These are phyloP conservation scores for Volvariella surrecta DNA, from an alignment of 1,284 basidiomycete genomes.

Conservation along the genomic window DNA sequence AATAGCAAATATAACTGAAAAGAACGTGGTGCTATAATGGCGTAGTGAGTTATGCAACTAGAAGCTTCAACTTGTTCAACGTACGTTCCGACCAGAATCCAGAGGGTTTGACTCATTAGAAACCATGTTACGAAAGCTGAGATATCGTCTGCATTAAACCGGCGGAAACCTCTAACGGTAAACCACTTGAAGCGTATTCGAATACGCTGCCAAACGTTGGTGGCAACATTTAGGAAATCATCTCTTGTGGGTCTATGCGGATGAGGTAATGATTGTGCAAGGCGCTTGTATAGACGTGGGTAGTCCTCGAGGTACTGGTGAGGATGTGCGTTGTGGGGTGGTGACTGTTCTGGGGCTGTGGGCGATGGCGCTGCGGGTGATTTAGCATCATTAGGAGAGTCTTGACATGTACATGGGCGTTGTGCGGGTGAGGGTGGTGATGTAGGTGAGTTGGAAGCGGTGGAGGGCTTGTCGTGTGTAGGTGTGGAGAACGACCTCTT, in stretches of 20 bases:
- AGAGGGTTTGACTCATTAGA: slow-evolving; percentile 87
- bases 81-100: slow-evolving; percentile 92
- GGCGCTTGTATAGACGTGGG: slow-evolving; percentile 68
- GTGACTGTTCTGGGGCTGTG: not conserved
- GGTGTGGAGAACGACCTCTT: not conserved
- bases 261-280: slow-evolving; percentile 69
- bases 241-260: slow-evolving; percentile 80
- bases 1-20: slow-evolving; percentile 87
- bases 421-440: no score
- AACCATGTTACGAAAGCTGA: slow-evolving; percentile 96
- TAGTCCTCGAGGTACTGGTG: slow-evolving; percentile 57
- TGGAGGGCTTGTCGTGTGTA: not conserved
- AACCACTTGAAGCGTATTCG: slow-evolving; percentile 98
- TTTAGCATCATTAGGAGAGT: not conserved
- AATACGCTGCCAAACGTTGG: slow-evolving; percentile 83
- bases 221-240: slow-evolving; percentile 82
- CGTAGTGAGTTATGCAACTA: slow-evolving; percentile 7
- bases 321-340: slow-evolving; percentile 7
- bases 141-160: slow-evolving; percentile 95
- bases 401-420: not conserved
- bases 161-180: slow-evolving; percentile 90
- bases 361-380: not conserved
- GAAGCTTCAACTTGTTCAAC: slow-evolving; percentile 21
- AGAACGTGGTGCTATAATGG: slow-evolving; percentile 78
- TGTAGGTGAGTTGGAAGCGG: no score